Evolutionary conservation across 2,329 filamentous ascomycete genomes (phyloP).

Genomic region (Clarireedia monteithiana): DNA sequence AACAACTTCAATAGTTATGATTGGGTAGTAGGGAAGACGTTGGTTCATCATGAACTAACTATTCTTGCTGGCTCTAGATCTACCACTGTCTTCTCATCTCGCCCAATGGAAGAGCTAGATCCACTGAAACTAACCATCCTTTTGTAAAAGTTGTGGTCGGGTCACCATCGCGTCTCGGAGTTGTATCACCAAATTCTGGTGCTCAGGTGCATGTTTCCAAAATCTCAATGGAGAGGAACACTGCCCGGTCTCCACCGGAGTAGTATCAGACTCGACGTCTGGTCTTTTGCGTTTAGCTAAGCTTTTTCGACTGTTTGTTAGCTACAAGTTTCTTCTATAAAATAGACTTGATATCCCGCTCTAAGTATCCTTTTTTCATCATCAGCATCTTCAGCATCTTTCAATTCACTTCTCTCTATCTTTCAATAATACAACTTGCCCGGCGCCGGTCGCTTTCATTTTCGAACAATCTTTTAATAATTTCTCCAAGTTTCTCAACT

Average conservation of each 20-base stretch:
- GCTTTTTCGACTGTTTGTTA: slow-evolving; percentile 13
- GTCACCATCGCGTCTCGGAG: slow-evolving; percentile 12
- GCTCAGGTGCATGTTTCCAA: slow-evolving; percentile 15
- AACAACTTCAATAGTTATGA: neutral
- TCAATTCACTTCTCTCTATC: slow-evolving; percentile 9
- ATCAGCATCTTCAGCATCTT: slow-evolving; percentile 20
- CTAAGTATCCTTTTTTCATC: slow-evolving; percentile 17
- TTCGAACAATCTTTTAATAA: slow-evolving; percentile 10
- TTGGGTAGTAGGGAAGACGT: neutral
- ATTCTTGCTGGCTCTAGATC: neutral
- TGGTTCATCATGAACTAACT: neutral
- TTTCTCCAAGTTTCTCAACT: neutral
- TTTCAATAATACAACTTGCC: slow-evolving; percentile 19
- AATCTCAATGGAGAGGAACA: slow-evolving; percentile 8
- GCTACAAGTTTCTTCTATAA: slow-evolving; percentile 21
- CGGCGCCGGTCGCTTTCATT: slow-evolving; percentile 20
- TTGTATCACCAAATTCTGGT: slow-evolving; percentile 15
- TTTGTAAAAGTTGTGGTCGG: neutral
- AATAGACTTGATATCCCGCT: slow-evolving; percentile 6
- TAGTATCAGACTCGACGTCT: slow-evolving; percentile 19
- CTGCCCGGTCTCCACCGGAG: neutral
- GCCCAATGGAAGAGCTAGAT: neutral
- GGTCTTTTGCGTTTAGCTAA: slow-evolving; percentile 19
- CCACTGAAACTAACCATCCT: neutral
- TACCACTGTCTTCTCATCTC: neutral